These are phyloP conservation scores for Suillus cothurnatus DNA, from an alignment of 768 basidiomycete genomes.

Conservation along the genomic window DNA sequence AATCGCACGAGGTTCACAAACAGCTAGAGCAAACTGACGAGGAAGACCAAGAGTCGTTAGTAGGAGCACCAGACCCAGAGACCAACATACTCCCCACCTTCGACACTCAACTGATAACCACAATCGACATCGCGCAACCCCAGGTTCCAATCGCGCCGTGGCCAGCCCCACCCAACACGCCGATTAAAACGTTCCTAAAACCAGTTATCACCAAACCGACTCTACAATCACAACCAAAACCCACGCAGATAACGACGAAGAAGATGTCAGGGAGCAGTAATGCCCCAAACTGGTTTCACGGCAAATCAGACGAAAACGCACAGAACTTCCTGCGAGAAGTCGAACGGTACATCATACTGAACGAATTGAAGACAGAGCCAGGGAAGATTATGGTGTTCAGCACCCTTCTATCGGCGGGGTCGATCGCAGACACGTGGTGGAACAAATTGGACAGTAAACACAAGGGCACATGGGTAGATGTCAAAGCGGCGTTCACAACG, in stretches of 20 bases:
- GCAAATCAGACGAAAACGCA: background rate
- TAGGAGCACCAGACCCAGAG: background rate
- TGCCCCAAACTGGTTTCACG: background rate
- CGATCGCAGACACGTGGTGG: background rate
- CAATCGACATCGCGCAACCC: rapidly evolving
- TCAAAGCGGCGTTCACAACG: background rate
- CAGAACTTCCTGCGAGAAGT: background rate
- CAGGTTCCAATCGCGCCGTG: background rate
- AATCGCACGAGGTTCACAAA: background rate
- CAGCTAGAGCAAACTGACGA: background rate
- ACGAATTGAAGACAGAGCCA: background rate
- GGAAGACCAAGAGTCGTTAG: background rate
- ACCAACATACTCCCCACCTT: background rate
- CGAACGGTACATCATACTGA: background rate
- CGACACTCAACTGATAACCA: rapidly evolving
- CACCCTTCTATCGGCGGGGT: background rate
- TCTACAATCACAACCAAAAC: background rate
- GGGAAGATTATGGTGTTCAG: background rate
- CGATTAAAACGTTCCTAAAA: background rate
- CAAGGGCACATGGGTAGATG: background rate
- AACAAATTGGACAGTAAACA: rapidly evolving
- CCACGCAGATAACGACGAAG: too few relatives aligned
- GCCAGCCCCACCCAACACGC: background rate
- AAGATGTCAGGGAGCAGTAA: background rate
- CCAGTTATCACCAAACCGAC: background rate